A percentile compares a stretch with the other conserved stretches of the same genome.
These are phyloP conservation scores for Leccinum longicurvipes DNA, from an alignment of 768 basidiomycete species.

Conservation along the genomic window DNA sequence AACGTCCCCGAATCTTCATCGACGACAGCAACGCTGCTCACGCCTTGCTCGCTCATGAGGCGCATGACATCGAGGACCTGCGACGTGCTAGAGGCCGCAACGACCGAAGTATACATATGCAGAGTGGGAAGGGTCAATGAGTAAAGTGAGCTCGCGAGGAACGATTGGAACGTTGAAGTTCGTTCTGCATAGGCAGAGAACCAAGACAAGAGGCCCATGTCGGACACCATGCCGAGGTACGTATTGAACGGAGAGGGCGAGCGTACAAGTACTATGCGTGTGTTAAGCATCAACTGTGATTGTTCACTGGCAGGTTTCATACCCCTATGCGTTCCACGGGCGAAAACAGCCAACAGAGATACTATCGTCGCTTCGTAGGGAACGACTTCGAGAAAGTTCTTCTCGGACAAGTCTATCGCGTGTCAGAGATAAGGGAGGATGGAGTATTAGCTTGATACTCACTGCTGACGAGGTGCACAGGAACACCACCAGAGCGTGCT, in stretches of 20 bases:
- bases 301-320: constrained; percentile 10
- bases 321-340: constrained; percentile 74
- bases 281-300: constrained; percentile 1
- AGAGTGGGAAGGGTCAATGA: constrained; percentile 62
- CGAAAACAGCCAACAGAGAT: constrained; percentile 61
- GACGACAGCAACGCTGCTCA: constrained; percentile 77
- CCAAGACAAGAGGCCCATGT: constrained; percentile 68
- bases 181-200: constrained; percentile 53
- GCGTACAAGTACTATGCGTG: constrained; percentile 50
- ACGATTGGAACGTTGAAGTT: constrained; percentile 33
- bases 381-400: constrained; percentile 69
- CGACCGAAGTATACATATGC: constrained; percentile 57
- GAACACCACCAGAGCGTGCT: constrained; percentile 69
- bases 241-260: constrained; percentile 41
- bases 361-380: constrained; percentile 62
- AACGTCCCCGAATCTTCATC: constrained; percentile 62
- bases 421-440: constrained; percentile 1
- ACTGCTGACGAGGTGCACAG: constrained; percentile 79
- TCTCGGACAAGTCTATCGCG: constrained; percentile 71
- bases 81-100: constrained; percentile 57
- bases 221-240: constrained; percentile 73
- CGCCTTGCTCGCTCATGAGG: constrained; percentile 81
- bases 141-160: constrained; percentile 52
- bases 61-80: constrained; percentile 79
- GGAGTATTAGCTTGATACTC: constrained; percentile 25